These are phyloP conservation scores for Nephelium lappaceum DNA, from an alignment of 345 rosid species.

Conservation along the genomic window DNA sequence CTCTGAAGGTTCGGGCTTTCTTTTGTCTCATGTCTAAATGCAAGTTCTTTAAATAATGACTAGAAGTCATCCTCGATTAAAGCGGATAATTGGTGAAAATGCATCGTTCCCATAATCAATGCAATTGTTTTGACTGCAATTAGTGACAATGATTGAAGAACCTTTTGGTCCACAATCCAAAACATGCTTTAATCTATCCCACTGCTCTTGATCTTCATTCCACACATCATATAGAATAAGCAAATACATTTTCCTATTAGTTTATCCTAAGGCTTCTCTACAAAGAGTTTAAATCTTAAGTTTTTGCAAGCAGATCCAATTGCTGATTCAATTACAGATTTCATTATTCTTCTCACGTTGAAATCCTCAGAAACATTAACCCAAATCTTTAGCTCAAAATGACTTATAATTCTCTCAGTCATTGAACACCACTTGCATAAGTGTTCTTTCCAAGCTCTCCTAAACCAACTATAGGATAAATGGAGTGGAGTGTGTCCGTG, in stretches of 20 bases:
- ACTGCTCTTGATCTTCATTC: constrained; percentile 7
- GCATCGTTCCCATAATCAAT: neutral
- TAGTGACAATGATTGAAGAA: constrained; percentile 1
- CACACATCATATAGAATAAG: constrained; percentile 6
- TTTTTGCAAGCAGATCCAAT: neutral
- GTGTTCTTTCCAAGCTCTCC: too few species aligned
- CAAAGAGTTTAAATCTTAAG: neutral
- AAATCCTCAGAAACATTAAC: constrained; percentile 5
- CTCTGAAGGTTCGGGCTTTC: neutral
- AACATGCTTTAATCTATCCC: constrained; percentile 8
- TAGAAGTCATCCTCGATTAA: constrained; percentile 13
- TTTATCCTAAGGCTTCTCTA: neutral
- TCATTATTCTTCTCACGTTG: neutral
- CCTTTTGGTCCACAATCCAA: neutral
- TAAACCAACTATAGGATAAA: too few species aligned
- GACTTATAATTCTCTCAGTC: neutral
- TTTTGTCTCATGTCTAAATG: neutral
- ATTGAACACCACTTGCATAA: neutral
- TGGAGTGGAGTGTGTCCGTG: too few species aligned
- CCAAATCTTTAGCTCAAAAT: constrained; percentile 5
- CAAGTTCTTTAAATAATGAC: constrained; percentile 14
- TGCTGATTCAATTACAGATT: neutral
- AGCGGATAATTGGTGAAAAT: neutral
- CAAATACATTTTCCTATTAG: neutral
- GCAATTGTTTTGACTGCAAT: neutral